Evolutionary conservation across 2,329 filamentous ascomycete species (phyloP), one percentile per base, ranked within the genome.

Genomic region (Emmonsia crescens): DNA sequence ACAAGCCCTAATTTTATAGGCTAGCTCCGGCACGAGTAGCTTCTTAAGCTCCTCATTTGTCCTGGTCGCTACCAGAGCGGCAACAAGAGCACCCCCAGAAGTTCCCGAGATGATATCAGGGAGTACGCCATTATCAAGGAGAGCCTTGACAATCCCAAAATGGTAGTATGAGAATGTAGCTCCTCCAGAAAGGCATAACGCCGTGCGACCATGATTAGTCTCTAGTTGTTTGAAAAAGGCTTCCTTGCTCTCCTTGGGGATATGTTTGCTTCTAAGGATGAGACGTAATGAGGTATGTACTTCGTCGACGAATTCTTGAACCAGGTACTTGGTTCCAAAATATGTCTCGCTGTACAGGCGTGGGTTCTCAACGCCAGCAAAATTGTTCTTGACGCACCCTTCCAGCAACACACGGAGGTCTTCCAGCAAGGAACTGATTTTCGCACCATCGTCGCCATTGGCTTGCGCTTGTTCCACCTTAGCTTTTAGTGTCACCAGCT

Each of bases 91-190:
- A 59, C 94, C 94, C 5, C 94, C 94, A 64, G 92, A 96, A 2
- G 94, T 99, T 12, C 94, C 94, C 0, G 94, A 96, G 66, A 99
- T 96, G 67, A 99, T 93, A 65, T 95, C 89, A 0, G 94, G 94
- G 0, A 99, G 78, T 1, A 96, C 80, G 62, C 89, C 84, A 14
- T 91, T 89, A 69, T 97, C 94, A 5, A 97, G 79, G 4, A 97
- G 81, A 9, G 92, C 93, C 73, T 91, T 93, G 57, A 94, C 84
- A 10, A 99, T 89, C 12, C 94, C 94, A 66, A 96, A 91, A 73
- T 99, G 94, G 73, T 97, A 97, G 73, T 96, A 97, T 5, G 94
- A 91, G 75, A 99, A 96, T 0, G 89, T 89, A 3, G 93, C 94
- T 0, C 94, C 94, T 1, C 94, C 94, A 4, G 91, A 96, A 1